Conservation (phyloP, 192 early-diverging fungal species). For the Coemansia reversa region DNA sequence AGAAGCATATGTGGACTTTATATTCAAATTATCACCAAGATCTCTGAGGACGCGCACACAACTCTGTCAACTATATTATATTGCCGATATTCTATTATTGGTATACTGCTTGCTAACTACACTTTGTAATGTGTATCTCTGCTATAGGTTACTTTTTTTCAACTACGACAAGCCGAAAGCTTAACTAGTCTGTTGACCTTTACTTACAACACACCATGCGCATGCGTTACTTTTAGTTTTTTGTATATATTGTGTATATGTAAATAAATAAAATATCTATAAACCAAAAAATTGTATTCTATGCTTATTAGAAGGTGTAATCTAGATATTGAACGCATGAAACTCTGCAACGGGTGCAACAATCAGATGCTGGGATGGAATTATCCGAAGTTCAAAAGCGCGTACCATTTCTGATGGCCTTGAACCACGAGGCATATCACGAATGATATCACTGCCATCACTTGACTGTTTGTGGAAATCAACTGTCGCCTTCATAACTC, state of each 20-base stretch:
- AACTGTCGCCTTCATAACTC: conserved; percentile 64
- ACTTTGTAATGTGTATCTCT: neutral
- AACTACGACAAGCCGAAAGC: too few species aligned
- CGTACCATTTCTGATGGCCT: conserved; percentile 49
- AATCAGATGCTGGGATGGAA: conserved; percentile 59
- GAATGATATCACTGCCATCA: conserved; percentile 11
- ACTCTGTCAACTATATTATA: neutral
- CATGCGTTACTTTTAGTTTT: too few species aligned
- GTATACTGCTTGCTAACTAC: neutral
- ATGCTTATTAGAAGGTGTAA: too few species aligned
- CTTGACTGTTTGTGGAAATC: conserved; percentile 36
- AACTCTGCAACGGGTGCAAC: conserved; percentile 15
- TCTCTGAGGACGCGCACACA: conserved; percentile 21
- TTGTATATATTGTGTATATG: too few species aligned
- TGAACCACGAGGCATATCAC: conserved; percentile 25
- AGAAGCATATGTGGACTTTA: conserved; percentile 12
- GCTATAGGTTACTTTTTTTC: conserved; percentile 1
- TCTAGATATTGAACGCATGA: conserved; percentile 10
- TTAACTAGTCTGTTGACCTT: too few species aligned
- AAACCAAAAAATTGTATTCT: too few species aligned
- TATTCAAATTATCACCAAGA: conserved; percentile 29
- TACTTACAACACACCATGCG: too few species aligned
- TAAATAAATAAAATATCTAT: too few species aligned
- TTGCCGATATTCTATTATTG: too few species aligned
- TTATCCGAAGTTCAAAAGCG: conserved; percentile 68